Percentiles rank a stretch among this genome's conserved stretches.
phyloP scores from a whole-genome alignment of 176 grass and related monocot species.

The Aegilops tauschii region DNA sequence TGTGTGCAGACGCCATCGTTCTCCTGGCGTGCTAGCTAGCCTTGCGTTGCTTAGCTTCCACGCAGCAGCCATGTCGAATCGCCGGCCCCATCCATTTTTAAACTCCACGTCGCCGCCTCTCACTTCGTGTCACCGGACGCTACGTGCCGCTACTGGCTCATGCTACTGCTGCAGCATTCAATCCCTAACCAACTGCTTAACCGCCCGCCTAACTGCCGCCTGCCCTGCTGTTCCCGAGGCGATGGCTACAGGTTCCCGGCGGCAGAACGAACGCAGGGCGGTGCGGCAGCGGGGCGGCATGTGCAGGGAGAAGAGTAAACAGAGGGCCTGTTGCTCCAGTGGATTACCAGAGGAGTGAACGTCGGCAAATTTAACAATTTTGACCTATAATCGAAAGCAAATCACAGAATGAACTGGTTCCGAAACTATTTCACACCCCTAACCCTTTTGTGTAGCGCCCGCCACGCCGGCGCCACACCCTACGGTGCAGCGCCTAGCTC shows the following conservation, averaged over 20 bases:
- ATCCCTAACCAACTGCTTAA: background rate
- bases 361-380: too few species aligned
- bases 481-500: too few species aligned
- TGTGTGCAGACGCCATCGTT: background rate
- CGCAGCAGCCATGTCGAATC: too few species aligned
- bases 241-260: constrained; percentile 11
- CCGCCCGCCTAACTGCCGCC: background rate
- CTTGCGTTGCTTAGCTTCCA: background rate
- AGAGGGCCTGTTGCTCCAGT: too few species aligned
- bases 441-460: too few species aligned
- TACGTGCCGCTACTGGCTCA: background rate
- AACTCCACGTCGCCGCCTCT: background rate
- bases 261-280: background rate
- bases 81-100: too few species aligned
- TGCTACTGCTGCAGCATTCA: background rate
- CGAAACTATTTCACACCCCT: too few species aligned
- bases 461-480: too few species aligned
- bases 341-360: too few species aligned
- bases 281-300: background rate
- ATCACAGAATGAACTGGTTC: too few species aligned
- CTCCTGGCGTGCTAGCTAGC: background rate
- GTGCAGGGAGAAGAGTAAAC: background rate
- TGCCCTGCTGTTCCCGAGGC: constrained; percentile 1
- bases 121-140: background rate
- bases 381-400: too few species aligned